These are phyloP conservation scores for Cairneyella variabilis DNA, from an alignment of 495 filamentous ascomycete genomes.

Conservation along the genomic window DNA sequence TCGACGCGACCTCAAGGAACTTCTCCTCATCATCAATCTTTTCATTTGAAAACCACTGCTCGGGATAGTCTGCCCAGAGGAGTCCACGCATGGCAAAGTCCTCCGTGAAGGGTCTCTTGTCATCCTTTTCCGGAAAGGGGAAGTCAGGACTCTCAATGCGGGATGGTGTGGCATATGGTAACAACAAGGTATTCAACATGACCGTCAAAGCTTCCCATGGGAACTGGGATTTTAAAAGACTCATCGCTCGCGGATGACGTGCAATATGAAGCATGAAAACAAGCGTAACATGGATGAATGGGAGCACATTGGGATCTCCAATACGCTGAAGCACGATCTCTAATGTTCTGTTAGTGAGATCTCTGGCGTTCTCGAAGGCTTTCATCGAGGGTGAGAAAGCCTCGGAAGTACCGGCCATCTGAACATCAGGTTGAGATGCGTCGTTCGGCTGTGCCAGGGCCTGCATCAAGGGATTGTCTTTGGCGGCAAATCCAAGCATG, in stretches of 20 bases:
- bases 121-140: constrained; percentile 56
- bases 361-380: constrained; percentile 22
- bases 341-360: constrained; percentile 17
- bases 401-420: not conserved
- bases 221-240: constrained; percentile 13
- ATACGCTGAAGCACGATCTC: constrained; percentile 18
- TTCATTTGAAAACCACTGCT: constrained; percentile 63
- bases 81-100: constrained; percentile 80
- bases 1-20: constrained; percentile 62
- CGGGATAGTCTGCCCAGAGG: constrained; percentile 66
- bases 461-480: constrained; percentile 21
- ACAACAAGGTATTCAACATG: constrained; percentile 31
- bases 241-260: constrained; percentile 17
- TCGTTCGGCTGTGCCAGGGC: not conserved
- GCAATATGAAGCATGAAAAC: constrained; percentile 22
- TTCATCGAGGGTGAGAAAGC: not conserved
- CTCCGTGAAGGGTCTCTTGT: constrained; percentile 67
- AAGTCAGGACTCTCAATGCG: constrained; percentile 39
- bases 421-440: constrained; percentile 23
- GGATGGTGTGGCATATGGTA: constrained; percentile 16
- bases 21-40: constrained; percentile 76
- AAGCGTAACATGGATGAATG: constrained; percentile 25
- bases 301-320: constrained; percentile 24
- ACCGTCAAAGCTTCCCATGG: constrained; percentile 19
- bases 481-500: constrained; percentile 18